These are phyloP conservation scores for Botrytis tulipae DNA, from an alignment of 2,329 filamentous ascomycete genomes.

Conservation along the genomic window DNA sequence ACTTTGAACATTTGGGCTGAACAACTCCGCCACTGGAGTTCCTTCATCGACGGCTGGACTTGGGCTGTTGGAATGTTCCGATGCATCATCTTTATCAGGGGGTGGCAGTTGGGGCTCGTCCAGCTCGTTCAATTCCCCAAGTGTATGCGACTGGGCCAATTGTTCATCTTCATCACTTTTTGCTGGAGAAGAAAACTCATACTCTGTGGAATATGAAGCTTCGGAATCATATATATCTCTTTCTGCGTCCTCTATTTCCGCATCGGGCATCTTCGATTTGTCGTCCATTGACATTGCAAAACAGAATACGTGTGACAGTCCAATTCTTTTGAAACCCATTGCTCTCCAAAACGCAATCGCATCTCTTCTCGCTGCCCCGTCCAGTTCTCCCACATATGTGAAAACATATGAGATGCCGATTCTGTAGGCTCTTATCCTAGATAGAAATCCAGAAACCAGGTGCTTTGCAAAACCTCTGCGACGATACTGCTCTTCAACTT, in stretches of 20 bases:
- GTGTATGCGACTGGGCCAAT: not conserved
- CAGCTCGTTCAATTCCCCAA: not conserved
- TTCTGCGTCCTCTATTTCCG: not conserved
- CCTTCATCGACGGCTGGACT: not conserved
- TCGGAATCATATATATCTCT: not conserved
- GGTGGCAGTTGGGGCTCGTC: not conserved
- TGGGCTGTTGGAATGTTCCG: not conserved
- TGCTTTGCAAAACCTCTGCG: not conserved
- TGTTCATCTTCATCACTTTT: not conserved
- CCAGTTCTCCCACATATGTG: not conserved
- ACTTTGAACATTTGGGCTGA: not conserved
- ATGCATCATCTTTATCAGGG: not conserved
- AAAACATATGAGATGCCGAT: not conserved
- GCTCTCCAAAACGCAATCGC: conserved; percentile 1
- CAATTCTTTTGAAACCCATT: not conserved
- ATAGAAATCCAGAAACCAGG: not conserved
- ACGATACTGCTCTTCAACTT: not conserved
- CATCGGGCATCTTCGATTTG: not conserved
- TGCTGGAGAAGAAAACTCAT: not conserved
- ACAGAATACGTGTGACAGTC: not conserved
- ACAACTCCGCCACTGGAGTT: not conserved
- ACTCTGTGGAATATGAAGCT: not conserved
- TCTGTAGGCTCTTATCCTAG: not conserved
- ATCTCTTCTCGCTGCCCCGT: not conserved
- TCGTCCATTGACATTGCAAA: not conserved